Conservation (phyloP, 2,329 filamentous ascomycete genomes). For the Pestalotiopsis sp. region DNA sequence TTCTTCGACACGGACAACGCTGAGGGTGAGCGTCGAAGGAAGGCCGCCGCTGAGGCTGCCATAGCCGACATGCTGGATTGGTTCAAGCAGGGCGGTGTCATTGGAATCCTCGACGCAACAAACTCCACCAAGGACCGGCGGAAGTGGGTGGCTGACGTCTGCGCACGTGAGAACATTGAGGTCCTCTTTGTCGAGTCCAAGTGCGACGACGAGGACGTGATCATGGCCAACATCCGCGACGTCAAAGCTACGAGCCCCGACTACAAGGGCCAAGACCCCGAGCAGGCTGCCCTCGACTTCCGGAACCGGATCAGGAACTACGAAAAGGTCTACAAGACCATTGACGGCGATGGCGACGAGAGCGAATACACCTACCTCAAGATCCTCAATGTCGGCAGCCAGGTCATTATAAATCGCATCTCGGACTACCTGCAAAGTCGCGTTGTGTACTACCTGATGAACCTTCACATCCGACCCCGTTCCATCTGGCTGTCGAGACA, state of each 20-base stretch:
- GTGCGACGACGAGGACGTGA: constrained; percentile 92
- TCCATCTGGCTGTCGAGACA: constrained; percentile 97
- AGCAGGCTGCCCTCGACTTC: constrained; percentile 88
- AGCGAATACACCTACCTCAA: constrained; percentile 91
- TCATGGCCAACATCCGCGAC: constrained; percentile 97
- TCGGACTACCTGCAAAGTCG: constrained; percentile 95
- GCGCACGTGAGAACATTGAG: constrained; percentile 76
- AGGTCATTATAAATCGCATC: constrained; percentile 97
- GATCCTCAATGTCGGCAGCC: constrained; percentile 92
- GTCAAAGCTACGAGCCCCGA: constrained; percentile 97
- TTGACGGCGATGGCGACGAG: constrained; percentile 81
- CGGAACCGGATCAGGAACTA: constrained; percentile 94
- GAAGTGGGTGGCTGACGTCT: constrained; percentile 86
- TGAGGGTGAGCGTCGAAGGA: constrained; percentile 87
- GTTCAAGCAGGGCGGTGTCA: constrained; percentile 81
- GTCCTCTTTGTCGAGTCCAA: constrained; percentile 96
- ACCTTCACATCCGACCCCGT: constrained; percentile 93
- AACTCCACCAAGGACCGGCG: constrained; percentile 91
- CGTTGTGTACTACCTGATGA: constrained; percentile 98
- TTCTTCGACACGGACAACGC: constrained; percentile 93
- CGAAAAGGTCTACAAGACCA: constrained; percentile 93
- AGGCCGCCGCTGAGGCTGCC: constrained; percentile 87
- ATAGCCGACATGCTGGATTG: constrained; percentile 92
- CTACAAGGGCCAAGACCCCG: constrained; percentile 91
- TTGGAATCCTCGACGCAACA: constrained; percentile 94